Evolutionary conservation across 2,329 filamentous ascomycete genomes (phyloP), one percentile per base, ranked within the genome.

Genomic region (Ophiocordyceps camponoti-rufipedis): DNA sequence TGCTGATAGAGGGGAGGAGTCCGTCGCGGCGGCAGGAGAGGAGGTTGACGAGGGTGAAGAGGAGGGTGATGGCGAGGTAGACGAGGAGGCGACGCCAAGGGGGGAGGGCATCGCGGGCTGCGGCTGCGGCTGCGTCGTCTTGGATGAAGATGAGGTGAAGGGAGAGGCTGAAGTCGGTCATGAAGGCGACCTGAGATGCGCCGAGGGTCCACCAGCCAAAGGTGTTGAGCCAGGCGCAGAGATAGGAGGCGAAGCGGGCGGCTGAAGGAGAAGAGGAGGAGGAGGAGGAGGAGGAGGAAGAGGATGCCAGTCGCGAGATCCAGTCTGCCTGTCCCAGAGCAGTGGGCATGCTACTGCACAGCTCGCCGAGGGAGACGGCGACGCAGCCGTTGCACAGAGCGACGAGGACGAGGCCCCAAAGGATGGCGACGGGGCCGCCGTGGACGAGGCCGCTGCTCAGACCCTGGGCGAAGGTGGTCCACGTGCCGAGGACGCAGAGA

Each of bases 271-370:
- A 5, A 23, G 23, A 5, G 23, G 23, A 23, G 23, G 5, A 23
- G 23, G 23, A 23, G 23, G 23, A 5, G 23, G 23, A 23, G 23
- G 13, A 52, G 47, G 56, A 43, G 62, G 65, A 58, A 44, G 53
- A 53, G 56, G n/a, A n/a, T n/a, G 61, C 35, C 29, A 63, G 53
- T 2, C 56, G 56, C 28, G 59, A 58, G 46, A 62, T 58, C 72
- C 73, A 78, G 55, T 72, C 76, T 0, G 72, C 73, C 57, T 78
- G 74, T 0, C 74, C 74, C 2, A 77, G 59, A 0, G 74, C 73
- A 0, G 73, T 77, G 4, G 74, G 74, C 72, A 77, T 76, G 49
- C 66, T 68, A 49, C 70, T 75, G 53, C 66, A 68, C 41, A 76
- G 60, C 55, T 77, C 73, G 42, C 71, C 73, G 39, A 76, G 60